Conservation (phyloP, 2,329 filamentous ascomycete genomes). For the Fusarium burgessii region DNA sequence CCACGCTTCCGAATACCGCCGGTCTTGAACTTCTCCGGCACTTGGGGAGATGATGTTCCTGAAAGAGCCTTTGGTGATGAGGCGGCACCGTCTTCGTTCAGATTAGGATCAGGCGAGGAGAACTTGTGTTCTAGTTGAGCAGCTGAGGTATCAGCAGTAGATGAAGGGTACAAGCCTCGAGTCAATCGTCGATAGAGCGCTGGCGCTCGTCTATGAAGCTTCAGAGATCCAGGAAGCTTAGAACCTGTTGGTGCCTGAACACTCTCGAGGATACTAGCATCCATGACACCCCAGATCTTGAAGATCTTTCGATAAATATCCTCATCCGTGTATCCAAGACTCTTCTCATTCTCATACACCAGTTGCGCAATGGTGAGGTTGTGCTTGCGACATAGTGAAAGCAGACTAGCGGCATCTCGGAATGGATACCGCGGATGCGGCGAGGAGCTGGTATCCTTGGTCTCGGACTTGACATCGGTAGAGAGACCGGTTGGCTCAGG, state of each 20-base stretch:
- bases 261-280: constrained; percentile 62
- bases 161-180: constrained; percentile 58
- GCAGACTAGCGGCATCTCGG: constrained; percentile 59
- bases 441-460: constrained; percentile 29
- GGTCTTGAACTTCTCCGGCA: constrained; percentile 9
- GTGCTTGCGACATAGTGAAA: constrained; percentile 61
- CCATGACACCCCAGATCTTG: constrained; percentile 65
- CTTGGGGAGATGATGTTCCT: neutral
- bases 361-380: constrained; percentile 64
- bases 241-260: constrained; percentile 59
- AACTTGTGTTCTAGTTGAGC: constrained; percentile 28
- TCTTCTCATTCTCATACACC: constrained; percentile 65
- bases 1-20: constrained; percentile 41
- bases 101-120: constrained; percentile 4
- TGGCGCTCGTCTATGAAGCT: constrained; percentile 60
- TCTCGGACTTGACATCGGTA: constrained; percentile 31
- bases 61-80: constrained; percentile 12
- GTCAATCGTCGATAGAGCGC: constrained; percentile 59
- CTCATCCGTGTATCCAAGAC: constrained; percentile 62
- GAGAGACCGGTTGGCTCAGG: constrained; percentile 10
- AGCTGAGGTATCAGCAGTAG: constrained; percentile 20
- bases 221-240: constrained; percentile 60
- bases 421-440: constrained; percentile 60
- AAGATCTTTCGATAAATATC: constrained; percentile 61
- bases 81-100: constrained; percentile 14